A percentile compares a stretch with the other conserved stretches of the same genome.
These are phyloP conservation scores for Fusarium sambucinum DNA, from an alignment of 2,329 filamentous ascomycete genomes.

Conservation along the genomic window DNA sequence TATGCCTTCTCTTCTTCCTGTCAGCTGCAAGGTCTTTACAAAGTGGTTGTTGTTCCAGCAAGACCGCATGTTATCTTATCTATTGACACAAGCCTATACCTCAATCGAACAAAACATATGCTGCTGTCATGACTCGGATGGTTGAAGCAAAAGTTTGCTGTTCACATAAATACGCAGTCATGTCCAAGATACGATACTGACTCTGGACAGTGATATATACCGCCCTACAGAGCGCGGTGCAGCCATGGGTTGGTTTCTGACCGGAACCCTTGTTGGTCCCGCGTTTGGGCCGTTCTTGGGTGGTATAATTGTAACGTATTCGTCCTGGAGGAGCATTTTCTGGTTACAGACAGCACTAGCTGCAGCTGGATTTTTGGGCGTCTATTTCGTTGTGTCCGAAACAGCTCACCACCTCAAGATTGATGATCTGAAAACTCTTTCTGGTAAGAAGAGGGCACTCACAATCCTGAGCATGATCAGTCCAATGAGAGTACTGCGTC, in stretches of 20 bases:
- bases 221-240: slow-evolving; percentile 76
- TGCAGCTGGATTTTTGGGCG: slow-evolving; percentile 67
- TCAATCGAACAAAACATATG: background rate
- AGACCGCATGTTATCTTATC: background rate
- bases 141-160: background rate
- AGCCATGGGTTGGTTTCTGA: slow-evolving; percentile 79
- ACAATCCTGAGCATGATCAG: slow-evolving; percentile 74
- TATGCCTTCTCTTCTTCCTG: background rate
- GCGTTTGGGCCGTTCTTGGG: slow-evolving; percentile 78
- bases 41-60: background rate
- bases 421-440: slow-evolving; percentile 69
- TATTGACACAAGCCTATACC: background rate
- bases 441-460: slow-evolving; percentile 60
- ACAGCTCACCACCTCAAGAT: slow-evolving; percentile 76
- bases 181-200: slow-evolving; percentile 10
- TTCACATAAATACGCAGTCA: background rate
- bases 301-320: slow-evolving; percentile 81
- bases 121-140: background rate
- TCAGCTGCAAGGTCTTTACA: background rate
- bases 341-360: slow-evolving; percentile 80
- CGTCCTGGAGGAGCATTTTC: slow-evolving; percentile 80
- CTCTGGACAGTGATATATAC: slow-evolving; percentile 66
- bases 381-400: slow-evolving; percentile 77
- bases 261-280: slow-evolving; percentile 77
- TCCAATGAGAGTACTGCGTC: slow-evolving; percentile 70